Evolutionary conservation across 305 asterid genomes (phyloP).

Genomic region (Rubia balearica): DNA sequence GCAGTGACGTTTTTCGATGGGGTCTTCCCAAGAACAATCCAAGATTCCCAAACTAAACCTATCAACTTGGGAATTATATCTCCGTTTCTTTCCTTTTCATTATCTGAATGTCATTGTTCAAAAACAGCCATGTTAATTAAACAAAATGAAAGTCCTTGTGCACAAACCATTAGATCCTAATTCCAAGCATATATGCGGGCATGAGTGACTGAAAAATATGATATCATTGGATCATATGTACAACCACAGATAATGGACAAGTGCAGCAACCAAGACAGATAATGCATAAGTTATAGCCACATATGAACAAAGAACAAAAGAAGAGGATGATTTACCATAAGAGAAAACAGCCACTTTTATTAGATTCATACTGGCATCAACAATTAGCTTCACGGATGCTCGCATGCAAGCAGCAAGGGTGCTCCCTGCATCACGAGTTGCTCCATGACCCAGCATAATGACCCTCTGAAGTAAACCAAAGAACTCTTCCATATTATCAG

Average conservation of each 20-base stretch:
- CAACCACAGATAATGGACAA: background rate
- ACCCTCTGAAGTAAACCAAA: constrained; percentile 77
- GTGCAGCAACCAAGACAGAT: background rate
- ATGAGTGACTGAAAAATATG: background rate
- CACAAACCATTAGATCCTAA: background rate
- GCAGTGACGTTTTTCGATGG: constrained; percentile 79
- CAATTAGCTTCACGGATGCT: constrained; percentile 54
- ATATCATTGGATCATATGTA: background rate
- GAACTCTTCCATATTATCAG: constrained; percentile 71
- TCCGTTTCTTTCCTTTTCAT: constrained; percentile 32
- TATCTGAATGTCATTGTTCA: constrained; percentile 31
- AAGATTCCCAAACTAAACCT: constrained; percentile 81
- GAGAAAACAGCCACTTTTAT: constrained; percentile 71
- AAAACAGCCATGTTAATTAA: too few relatives aligned
- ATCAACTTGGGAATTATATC: constrained; percentile 58
- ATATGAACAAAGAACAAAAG: background rate
- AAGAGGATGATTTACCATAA: constrained; percentile 40
- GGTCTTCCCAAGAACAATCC: constrained; percentile 69
- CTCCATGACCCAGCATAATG: constrained; percentile 64
- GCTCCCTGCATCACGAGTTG: constrained; percentile 68
- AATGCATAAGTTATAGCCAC: too few relatives aligned
- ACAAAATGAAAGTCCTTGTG: background rate
- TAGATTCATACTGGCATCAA: constrained; percentile 63
- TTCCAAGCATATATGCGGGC: background rate
- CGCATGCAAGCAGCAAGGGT: constrained; percentile 69